Percentiles rank a stretch among this genome's conserved stretches.
phyloP scores from a whole-genome alignment of 176 grass and related monocot species.

The Ensete glaucum region DNA sequence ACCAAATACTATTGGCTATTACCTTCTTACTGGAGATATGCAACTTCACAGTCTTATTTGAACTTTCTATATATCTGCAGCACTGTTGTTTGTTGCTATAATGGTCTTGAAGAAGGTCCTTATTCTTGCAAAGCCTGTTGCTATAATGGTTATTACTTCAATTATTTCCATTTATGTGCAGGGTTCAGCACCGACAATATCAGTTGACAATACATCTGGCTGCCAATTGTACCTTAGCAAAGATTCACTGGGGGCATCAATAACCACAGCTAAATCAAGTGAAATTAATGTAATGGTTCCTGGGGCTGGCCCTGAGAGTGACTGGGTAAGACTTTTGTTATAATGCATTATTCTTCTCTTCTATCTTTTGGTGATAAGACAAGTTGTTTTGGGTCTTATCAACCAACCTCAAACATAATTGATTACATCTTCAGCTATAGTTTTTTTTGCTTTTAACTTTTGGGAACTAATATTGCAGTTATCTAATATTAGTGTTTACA shows the following conservation, averaged over 20 bases:
- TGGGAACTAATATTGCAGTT: too few species aligned
- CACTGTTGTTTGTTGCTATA: not conserved
- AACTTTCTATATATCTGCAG: not conserved
- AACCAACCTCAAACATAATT: not conserved
- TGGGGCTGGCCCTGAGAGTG: slow-evolving; percentile 27
- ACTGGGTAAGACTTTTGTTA: slow-evolving; percentile 28
- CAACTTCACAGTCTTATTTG: not conserved
- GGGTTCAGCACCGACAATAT: slow-evolving; percentile 49
- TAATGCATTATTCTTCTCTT: not conserved
- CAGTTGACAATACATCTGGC: slow-evolving; percentile 54
- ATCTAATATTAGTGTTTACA: too few species aligned
- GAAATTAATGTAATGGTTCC: slow-evolving; percentile 55
- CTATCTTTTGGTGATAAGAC: not conserved
- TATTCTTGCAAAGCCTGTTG: not conserved
- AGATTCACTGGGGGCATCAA: slow-evolving; percentile 37
- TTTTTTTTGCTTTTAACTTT: too few species aligned
- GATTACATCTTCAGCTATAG: not conserved
- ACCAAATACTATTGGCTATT: not conserved
- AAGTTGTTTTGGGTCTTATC: not conserved
- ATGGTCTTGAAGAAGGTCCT: not conserved
- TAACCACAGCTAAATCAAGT: slow-evolving; percentile 62
- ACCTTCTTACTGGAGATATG: not conserved
- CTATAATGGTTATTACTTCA: not conserved
- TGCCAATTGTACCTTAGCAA: slow-evolving; percentile 49
- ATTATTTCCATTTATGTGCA: slow-evolving; percentile 9